These are phyloP conservation scores for Sugiyamaella paludigena DNA, from an alignment of 1,139 yeast species.

Conservation along the genomic window DNA sequence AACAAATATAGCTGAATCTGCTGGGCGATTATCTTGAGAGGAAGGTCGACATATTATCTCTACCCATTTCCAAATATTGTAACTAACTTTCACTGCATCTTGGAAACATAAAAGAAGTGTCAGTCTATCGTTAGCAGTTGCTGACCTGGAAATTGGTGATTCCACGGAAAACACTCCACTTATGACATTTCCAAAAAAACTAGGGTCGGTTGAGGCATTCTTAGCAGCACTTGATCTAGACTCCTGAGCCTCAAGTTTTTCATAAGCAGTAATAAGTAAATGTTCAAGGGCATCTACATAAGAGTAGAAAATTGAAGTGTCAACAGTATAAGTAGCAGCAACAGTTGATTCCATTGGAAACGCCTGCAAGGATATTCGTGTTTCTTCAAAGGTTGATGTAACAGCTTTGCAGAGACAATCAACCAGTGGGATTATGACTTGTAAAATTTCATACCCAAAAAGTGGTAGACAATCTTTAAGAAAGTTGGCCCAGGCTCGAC, in stretches of 20 bases:
- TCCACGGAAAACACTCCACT: slow-evolving; percentile 88
- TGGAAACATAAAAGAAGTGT: slow-evolving; percentile 63
- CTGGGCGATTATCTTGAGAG: not conserved
- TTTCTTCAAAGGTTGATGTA: slow-evolving; percentile 38
- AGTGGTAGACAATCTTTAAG: slow-evolving; percentile 47
- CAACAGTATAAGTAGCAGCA: slow-evolving; percentile 1
- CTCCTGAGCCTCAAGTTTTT: slow-evolving; percentile 44
- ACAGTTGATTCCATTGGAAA: not conserved
- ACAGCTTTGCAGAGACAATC: slow-evolving; percentile 52
- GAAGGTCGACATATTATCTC: slow-evolving; percentile 43
- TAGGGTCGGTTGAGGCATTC: slow-evolving; percentile 18
- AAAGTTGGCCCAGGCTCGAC: slow-evolving; percentile 46
- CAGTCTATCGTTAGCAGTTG: slow-evolving; percentile 49
- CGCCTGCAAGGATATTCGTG: slow-evolving; percentile 22
- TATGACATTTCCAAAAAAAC: slow-evolving; percentile 68
- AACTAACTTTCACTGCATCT: slow-evolving; percentile 55
- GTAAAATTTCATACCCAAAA: slow-evolving; percentile 52
- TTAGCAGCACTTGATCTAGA: slow-evolving; percentile 9
- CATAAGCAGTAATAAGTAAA: slow-evolving; percentile 58
- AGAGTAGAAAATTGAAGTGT: slow-evolving; percentile 8
- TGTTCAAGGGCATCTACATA: slow-evolving; percentile 64
- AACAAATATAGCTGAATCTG: slow-evolving; percentile 14
- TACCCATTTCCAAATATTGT: slow-evolving; percentile 72
- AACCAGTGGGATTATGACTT: slow-evolving; percentile 50
- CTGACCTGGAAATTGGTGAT: slow-evolving; percentile 56